Evolutionary conservation across 2,329 filamentous ascomycete species (phyloP).

Genomic region (Sodiomyces alkalinus): DNA sequence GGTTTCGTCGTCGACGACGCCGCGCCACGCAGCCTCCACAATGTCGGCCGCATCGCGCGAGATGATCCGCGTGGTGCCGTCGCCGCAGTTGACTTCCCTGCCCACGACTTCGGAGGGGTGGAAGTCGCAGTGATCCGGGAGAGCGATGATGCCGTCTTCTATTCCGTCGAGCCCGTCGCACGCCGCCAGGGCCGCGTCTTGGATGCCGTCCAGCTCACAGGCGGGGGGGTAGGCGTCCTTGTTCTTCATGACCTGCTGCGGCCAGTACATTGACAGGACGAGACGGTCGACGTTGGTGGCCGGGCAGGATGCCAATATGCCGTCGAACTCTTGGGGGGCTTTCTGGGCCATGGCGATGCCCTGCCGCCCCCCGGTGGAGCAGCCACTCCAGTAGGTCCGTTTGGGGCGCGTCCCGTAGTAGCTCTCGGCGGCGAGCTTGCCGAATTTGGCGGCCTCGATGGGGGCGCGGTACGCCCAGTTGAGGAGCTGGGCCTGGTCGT

Average conservation of each 20-base stretch:
- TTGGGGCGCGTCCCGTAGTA: constrained; percentile 28
- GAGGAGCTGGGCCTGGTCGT: constrained; percentile 12
- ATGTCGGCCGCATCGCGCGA: constrained; percentile 13
- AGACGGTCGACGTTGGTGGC: constrained; percentile 20
- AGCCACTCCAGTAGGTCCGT: constrained; percentile 38
- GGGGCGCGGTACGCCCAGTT: constrained; percentile 19
- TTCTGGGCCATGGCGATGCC: constrained; percentile 36
- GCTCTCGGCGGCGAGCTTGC: constrained; percentile 28
- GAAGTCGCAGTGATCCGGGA: constrained; percentile 5
- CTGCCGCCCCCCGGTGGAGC: constrained; percentile 44
- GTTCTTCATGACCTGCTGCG: constrained; percentile 1
- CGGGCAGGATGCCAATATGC: constrained; percentile 33
- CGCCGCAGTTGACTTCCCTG: constrained; percentile 4
- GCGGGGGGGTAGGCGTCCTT: constrained; percentile 1
- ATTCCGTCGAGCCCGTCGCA: constrained; percentile 33
- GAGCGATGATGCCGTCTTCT: constrained; percentile 25
- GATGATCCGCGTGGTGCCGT: constrained; percentile 10
- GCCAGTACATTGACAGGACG: constrained; percentile 5
- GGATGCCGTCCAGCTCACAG: constrained; percentile 18
- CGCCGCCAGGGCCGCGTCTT: constrained; percentile 14
- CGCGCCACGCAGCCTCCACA: neutral
- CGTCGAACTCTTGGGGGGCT: constrained; percentile 42
- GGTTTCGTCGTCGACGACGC: constrained; percentile 14
- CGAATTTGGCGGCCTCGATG: constrained; percentile 31
- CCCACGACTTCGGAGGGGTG: constrained; percentile 3